A percentile compares a stretch with the other conserved stretches of the same genome.
phyloP scores from a whole-genome alignment of 176 grass and related monocot genomes.

The Guadua angustifolia region DNA sequence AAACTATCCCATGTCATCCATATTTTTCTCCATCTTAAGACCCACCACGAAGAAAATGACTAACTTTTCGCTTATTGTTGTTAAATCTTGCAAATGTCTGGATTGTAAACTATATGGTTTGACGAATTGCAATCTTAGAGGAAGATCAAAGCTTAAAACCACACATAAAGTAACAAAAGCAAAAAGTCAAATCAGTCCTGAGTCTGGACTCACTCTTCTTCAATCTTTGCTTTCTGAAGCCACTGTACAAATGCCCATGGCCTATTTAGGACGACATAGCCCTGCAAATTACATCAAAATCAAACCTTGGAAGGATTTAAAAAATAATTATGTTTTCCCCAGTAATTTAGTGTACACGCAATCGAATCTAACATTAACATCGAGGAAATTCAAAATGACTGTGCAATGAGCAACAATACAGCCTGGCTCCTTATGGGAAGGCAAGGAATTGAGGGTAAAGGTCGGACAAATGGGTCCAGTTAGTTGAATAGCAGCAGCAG shows the following conservation, averaged over 20 bases:
- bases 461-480: slow-evolving; percentile 5
- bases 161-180: not conserved
- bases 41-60: not conserved
- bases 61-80: not conserved
- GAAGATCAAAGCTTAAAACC: slow-evolving; percentile 9
- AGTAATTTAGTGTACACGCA: not conserved
- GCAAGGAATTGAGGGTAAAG: not conserved
- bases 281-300: slow-evolving; percentile 55
- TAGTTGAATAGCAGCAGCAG: not conserved
- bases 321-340: slow-evolving; percentile 1
- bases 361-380: not conserved
- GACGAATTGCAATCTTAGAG: not conserved
- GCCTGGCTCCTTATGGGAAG: not conserved
- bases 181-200: not conserved
- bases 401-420: not conserved
- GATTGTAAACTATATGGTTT: slow-evolving; percentile 5
- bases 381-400: not conserved
- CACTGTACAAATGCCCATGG: slow-evolving; percentile 99
- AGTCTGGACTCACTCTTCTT: slow-evolving; percentile 78
- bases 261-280: slow-evolving; percentile 91
- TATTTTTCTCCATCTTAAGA: not conserved
- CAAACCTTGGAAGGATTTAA: not conserved
- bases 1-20: not conserved
- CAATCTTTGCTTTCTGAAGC: slow-evolving; percentile 81
- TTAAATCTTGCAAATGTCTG: slow-evolving; percentile 28